Evolutionary conservation across 176 grass and related monocot genomes (phyloP).

Genomic region (Musa schizocarpa): DNA sequence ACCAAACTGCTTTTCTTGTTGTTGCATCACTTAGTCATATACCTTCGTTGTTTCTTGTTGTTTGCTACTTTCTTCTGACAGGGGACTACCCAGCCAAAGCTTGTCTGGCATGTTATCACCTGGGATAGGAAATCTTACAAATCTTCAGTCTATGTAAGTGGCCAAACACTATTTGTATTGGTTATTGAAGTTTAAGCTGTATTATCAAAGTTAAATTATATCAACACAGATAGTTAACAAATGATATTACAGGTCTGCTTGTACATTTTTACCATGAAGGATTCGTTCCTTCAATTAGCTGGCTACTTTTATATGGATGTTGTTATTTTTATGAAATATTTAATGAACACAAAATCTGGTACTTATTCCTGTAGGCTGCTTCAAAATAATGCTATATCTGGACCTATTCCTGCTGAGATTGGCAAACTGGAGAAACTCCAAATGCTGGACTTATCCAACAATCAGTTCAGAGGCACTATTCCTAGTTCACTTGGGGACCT

Average conservation of each 20-base stretch:
- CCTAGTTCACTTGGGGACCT: slow-evolving; percentile 39
- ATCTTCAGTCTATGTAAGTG: slow-evolving; percentile 47
- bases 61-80: slow-evolving; percentile 22
- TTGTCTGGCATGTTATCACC: slow-evolving; percentile 56
- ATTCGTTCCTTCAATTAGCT: neutral
- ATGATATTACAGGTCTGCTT: too few relatives aligned
- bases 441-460: slow-evolving; percentile 55
- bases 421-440: slow-evolving; percentile 41
- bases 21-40: neutral
- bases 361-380: slow-evolving; percentile 35
- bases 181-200: neutral
- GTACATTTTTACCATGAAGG: too few relatives aligned
- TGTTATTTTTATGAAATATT: neutral
- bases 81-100: slow-evolving; percentile 36
- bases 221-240: too few relatives aligned
- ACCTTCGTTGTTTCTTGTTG: neutral
- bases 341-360: neutral
- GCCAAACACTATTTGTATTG: neutral
- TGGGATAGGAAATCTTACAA: slow-evolving; percentile 45
- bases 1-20: slow-evolving; percentile 1
- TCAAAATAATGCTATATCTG: slow-evolving; percentile 54
- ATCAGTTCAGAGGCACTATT: slow-evolving; percentile 54
- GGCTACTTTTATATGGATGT: neutral
- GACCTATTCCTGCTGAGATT: slow-evolving; percentile 46
- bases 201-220: neutral